A percentile compares a stretch with the other conserved stretches of the same genome.
phyloP scores from a whole-genome alignment of 2,329 filamentous ascomycete genomes.

The Neobulgaria alba region DNA sequence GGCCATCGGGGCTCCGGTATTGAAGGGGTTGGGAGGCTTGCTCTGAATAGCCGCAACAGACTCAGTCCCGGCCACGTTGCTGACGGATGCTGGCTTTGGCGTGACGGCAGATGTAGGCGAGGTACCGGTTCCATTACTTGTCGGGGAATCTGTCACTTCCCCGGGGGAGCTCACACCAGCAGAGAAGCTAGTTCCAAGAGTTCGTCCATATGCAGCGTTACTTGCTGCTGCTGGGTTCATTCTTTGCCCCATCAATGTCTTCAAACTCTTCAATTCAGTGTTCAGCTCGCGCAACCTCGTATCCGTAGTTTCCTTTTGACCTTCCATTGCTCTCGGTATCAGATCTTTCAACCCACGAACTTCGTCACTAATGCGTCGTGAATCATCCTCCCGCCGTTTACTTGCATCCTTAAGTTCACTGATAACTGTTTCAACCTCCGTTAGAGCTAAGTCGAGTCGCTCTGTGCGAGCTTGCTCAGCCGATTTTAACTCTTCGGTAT shows the following conservation, averaged over 20 bases:
- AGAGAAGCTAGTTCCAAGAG: slow-evolving; percentile 11
- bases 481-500: slow-evolving; percentile 80
- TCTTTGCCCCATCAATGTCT: slow-evolving; percentile 67
- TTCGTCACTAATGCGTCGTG: slow-evolving; percentile 77
- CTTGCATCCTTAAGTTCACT: slow-evolving; percentile 73
- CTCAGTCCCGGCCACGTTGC: slow-evolving; percentile 27
- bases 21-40: slow-evolving; percentile 39
- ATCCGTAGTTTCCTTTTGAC: slow-evolving; percentile 79
- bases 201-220: slow-evolving; percentile 23
- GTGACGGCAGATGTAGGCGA: slow-evolving; percentile 15
- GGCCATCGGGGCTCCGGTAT: slow-evolving; percentile 37
- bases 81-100: slow-evolving; percentile 27
- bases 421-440: slow-evolving; percentile 78
- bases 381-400: slow-evolving; percentile 77
- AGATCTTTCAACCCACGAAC: slow-evolving; percentile 72
- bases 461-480: slow-evolving; percentile 80
- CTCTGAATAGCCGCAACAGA: slow-evolving; percentile 29
- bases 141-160: slow-evolving; percentile 2
- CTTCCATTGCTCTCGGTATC: slow-evolving; percentile 81
- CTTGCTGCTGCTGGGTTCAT: slow-evolving; percentile 35
- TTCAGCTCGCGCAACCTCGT: slow-evolving; percentile 75
- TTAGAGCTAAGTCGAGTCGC: slow-evolving; percentile 70
- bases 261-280: slow-evolving; percentile 82
- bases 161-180: too few relatives aligned
- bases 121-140: slow-evolving; percentile 11